Percentiles rank a stretch among this genome's conserved stretches.
phyloP scores from a whole-genome alignment of 139 green algal genomes.

The Desmodesmus armatus region DNA sequence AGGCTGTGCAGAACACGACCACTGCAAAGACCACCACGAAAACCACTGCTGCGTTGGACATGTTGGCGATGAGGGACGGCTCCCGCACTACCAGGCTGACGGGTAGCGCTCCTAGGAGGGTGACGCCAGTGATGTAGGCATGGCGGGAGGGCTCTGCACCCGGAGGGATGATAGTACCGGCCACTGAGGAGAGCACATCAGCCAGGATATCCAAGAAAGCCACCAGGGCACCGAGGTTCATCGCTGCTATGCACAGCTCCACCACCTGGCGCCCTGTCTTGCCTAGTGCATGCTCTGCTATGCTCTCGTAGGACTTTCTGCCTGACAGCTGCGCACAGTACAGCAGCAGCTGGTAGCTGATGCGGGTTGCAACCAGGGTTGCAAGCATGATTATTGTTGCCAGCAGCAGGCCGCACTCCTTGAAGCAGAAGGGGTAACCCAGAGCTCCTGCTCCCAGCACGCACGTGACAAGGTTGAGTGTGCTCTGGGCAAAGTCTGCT shows the following conservation, averaged over 20 bases:
- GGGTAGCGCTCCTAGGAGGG: conserved; percentile 73
- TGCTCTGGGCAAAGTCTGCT: conserved; percentile 56
- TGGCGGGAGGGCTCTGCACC: conserved; percentile 82
- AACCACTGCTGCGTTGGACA: conserved; percentile 71
- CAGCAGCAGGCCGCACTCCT: conserved; percentile 71
- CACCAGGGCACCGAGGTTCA: conserved; percentile 78
- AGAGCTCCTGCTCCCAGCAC: conserved; percentile 78
- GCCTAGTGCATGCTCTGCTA: conserved; percentile 39
- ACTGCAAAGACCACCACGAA: conserved; percentile 81
- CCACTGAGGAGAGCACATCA: conserved; percentile 80
- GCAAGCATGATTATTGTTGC: conserved; percentile 76
- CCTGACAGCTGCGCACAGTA: conserved; percentile 72
- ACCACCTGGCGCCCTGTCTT: conserved; percentile 40
- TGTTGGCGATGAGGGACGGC: conserved; percentile 64
- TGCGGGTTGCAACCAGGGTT: conserved; percentile 69
- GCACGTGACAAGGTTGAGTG: conserved; percentile 77
- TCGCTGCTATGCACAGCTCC: conserved; percentile 61
- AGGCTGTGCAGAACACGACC: conserved; percentile 60
- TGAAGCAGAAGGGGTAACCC: conserved; percentile 70
- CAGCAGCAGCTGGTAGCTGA: conserved; percentile 83
- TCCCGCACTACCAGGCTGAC: conserved; percentile 78
- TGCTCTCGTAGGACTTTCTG: conserved; percentile 75
- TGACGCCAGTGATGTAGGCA: conserved; percentile 72
- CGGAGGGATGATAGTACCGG: conserved; percentile 83
- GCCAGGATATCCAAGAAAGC: conserved; percentile 89